Evolutionary conservation across 805 yeast genomes (phyloP), one percentile per base, ranked within the genome.

Genomic region (Myxozyma monticola): DNA sequence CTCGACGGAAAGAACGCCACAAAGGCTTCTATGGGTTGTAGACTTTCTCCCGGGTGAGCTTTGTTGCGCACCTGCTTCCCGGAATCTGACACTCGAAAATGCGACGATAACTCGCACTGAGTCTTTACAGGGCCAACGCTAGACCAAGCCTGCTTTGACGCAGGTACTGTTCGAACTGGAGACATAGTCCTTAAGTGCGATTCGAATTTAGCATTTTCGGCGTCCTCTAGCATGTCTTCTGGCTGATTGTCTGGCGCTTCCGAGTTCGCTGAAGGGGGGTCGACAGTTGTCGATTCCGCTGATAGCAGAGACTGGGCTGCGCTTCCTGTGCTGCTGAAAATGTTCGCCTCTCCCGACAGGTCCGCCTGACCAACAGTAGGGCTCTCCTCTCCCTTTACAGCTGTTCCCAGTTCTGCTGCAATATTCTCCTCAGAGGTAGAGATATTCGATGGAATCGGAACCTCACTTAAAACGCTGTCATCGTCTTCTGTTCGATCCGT

Each of bases 61-160:
- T 37, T 10, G 28, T 17, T n/a, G 35, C 38, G 35, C 9, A 15
- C n/a, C 20, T 18, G 17, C 22, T 30, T 26, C 39, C 29, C 34
- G n/a, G 35, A 5, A 34, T 4, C 24, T 37, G 49, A 15, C 34
- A 42, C 40, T 45, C 45, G 24, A 30, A 51, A 51, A 14, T 48
- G 51, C 28, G 56, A 41, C 4, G 52, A 38, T 8, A 51, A 42
- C 35, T 51, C 56, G 17, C 14, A 25, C 29, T 43, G 52, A 24
- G 42, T 34, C 28, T 38, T 45, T 18, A 48, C 39, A 12, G 45
- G 48, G 12, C 51, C 56, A 14, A 35, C 43, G 34, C 56, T 51
- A 2, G 56, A 51, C 56, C 56, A 51, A 12, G 45, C 54, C 17
- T n/a, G 31, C 12, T 14, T 14, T 28, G 31, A 9, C 31, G 9